A percentile compares a stretch with the other conserved stretches of the same genome.
These are phyloP conservation scores for Calocybe indica DNA, from an alignment of 768 basidiomycete species.

Conservation along the genomic window DNA sequence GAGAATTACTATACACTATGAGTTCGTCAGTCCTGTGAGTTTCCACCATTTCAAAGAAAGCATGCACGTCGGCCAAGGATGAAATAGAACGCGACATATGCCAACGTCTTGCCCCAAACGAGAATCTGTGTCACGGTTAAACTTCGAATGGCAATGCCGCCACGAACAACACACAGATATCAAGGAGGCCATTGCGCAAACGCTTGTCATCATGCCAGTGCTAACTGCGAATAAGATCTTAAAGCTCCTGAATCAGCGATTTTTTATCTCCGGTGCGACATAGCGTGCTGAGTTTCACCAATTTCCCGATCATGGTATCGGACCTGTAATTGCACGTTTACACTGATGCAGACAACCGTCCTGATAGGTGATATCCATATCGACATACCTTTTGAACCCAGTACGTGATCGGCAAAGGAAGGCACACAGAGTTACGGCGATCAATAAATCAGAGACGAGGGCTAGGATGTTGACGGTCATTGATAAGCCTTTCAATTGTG, in stretches of 20 bases:
- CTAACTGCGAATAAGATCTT: constrained; percentile 35
- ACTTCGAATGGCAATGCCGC: not conserved
- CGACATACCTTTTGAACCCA: constrained; percentile 42
- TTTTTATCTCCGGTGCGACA: no score
- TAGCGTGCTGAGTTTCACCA: constrained; percentile 9
- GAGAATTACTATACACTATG: constrained; percentile 49
- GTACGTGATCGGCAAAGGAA: constrained; percentile 46
- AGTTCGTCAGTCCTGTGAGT: not conserved
- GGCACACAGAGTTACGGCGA: constrained; percentile 42
- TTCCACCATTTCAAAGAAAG: not conserved
- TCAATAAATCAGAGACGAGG: constrained; percentile 42
- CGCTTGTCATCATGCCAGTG: constrained; percentile 34
- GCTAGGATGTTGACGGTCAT: constrained; percentile 51
- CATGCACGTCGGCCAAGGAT: constrained; percentile 41
- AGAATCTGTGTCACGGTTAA: constrained; percentile 29
- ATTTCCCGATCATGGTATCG: constrained; percentile 38
- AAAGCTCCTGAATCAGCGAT: not conserved
- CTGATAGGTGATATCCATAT: constrained; percentile 12
- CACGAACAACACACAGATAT: constrained; percentile 23
- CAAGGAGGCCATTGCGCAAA: constrained; percentile 38
- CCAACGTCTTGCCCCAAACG: constrained; percentile 40
- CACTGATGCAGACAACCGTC: not conserved
- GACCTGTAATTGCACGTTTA: constrained; percentile 20
- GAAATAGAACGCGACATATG: constrained; percentile 57
- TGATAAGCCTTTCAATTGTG: constrained; percentile 43